Base-by-base conservation (phyloP, 148 eudicot species). In the Cornus suecica region DNA sequence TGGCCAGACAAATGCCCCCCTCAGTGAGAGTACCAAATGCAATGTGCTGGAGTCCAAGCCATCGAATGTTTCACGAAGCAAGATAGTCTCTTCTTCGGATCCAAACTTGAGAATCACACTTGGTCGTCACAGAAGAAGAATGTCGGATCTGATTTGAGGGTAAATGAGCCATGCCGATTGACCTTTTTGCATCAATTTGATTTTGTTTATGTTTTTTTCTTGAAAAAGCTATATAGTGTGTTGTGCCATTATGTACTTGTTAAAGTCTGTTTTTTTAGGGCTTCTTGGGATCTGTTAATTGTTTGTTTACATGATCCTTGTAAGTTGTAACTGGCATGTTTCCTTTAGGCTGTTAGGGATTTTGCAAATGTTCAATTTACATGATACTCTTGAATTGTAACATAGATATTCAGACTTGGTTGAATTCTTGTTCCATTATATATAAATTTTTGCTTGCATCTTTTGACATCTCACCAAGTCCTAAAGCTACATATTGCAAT, bases 81-180 rank as follows among this genome's bases (percentile, higher is more conserved):
- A 81, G 74, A 29, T 68, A 32, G 81, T 82, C 64, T 76, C 83
- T 62, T 80, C 86, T 71, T 86, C 87, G 15, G 79, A 80, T 88
- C 82, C 87, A 51, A 85, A 77, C 78, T 76, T 75, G 74, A 86
- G 74, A 76, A 60, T 77, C 26, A 66, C 78, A 22, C 48, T 82
- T n/a, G 30, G 69, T 34, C 88, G 81, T 66, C 94, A 90, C 65
- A 83, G 90, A 62, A 88, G 94, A 81, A 85, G 91, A 79, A 84
- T 86, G 85, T 90, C 94, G 22, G 76, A 84, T 81, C 42, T 86
- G 31, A 77, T 67, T 23, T 89, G 41, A 85, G 29, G 23, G 67
- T 52, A 27, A 27, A 70, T 27, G 25, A 27, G 18, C 15, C 29
- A 22, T 42, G 41, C 56, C 58, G 48, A 16, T 25, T 27, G 29